Evolutionary conservation across 2,329 filamentous ascomycete species (phyloP).

Genomic region (Venturia oleaginea): DNA sequence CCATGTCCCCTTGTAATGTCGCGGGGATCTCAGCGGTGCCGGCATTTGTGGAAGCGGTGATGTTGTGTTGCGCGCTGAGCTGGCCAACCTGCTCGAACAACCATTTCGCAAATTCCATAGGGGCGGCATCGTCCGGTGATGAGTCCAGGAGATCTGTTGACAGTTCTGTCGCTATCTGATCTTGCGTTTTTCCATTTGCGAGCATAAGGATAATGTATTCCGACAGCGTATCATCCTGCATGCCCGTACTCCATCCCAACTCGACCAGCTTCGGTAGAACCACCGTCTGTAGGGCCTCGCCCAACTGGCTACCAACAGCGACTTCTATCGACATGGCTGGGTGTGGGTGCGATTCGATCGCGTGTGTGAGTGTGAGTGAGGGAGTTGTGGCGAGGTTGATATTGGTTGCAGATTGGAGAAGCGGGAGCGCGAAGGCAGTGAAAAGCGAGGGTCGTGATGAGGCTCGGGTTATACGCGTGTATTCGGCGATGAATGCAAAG

Average conservation of each 20-base stretch:
- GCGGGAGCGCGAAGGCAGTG: not conserved
- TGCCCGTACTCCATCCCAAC: conserved; percentile 80
- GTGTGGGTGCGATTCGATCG: not conserved
- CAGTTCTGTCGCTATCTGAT: conserved; percentile 81
- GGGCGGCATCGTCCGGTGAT: conserved; percentile 71
- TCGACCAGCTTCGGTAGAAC: conserved; percentile 90
- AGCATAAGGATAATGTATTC: conserved; percentile 98
- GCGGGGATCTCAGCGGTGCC: not conserved
- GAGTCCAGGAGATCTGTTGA: conserved; percentile 79
- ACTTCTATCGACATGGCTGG: conserved; percentile 68
- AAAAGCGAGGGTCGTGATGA: not conserved
- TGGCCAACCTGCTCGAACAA: conserved; percentile 77
- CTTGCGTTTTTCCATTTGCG: conserved; percentile 85
- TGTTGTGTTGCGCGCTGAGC: conserved; percentile 56
- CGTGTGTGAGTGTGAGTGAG: not conserved
- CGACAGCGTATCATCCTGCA: conserved; percentile 70
- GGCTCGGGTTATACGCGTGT: not conserved
- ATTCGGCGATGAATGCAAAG: not conserved
- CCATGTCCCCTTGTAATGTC: conserved; percentile 9
- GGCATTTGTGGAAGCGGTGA: conserved; percentile 30
- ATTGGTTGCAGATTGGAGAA: not conserved
- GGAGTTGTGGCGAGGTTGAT: conserved; percentile 8
- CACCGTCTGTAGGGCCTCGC: conserved; percentile 68
- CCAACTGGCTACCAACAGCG: conserved; percentile 68
- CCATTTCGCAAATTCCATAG: conserved; percentile 80